Evolutionary conservation across 805 yeast species (phyloP).

Genomic region (Lipomyces lipofer): DNA sequence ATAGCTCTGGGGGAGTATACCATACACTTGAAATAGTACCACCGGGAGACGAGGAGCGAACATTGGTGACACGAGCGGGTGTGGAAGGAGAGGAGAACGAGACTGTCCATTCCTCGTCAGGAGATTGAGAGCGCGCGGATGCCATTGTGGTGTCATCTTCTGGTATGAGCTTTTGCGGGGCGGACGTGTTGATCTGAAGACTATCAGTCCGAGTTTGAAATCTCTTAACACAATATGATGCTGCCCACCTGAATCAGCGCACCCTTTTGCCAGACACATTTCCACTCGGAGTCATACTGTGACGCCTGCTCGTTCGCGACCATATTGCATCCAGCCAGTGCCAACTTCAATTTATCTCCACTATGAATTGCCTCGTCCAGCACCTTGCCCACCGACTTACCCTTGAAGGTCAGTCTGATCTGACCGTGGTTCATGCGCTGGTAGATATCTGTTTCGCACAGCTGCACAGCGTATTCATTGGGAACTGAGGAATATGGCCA

Average conservation of each 20-base stretch:
- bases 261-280: slow-evolving; percentile 6
- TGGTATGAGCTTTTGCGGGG: background rate
- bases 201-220: too few species aligned
- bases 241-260: slow-evolving; percentile 12
- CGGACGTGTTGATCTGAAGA: background rate
- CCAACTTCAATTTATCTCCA: slow-evolving; percentile 11
- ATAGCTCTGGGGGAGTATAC: slow-evolving; percentile 19
- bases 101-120: background rate
- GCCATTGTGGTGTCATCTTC: background rate
- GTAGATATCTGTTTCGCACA: slow-evolving; percentile 17
- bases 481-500: slow-evolving; percentile 26
- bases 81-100: background rate
- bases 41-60: background rate
- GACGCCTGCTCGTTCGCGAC: background rate
- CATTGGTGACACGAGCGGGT: background rate
- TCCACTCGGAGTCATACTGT: slow-evolving; percentile 25
- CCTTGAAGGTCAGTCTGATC: slow-evolving; percentile 20
- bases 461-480: slow-evolving; percentile 12
- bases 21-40: slow-evolving; percentile 6
- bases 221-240: too few species aligned
- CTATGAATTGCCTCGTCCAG: slow-evolving; percentile 12
- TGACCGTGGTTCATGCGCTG: slow-evolving; percentile 19
- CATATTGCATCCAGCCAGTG: slow-evolving; percentile 12
- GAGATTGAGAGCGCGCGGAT: background rate
- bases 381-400: slow-evolving; percentile 7